Percentiles rank a stretch among this genome's conserved stretches.
These are phyloP conservation scores for Aphanomyces cochlioides DNA, from an alignment of 352 stramenopile species.

Conservation along the genomic window DNA sequence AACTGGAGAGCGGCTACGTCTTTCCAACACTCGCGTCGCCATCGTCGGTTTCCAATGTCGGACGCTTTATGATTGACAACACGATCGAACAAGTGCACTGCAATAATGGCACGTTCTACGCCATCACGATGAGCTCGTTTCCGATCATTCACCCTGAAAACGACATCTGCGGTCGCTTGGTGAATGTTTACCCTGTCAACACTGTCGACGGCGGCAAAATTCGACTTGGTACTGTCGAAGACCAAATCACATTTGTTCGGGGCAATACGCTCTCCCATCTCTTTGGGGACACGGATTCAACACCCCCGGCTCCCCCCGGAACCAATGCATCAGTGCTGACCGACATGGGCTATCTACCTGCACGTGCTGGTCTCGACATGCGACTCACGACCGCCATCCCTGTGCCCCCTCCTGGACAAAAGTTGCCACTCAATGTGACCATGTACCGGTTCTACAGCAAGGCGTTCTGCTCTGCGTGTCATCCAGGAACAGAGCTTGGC, in stretches of 20 bases:
- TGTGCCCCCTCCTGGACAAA: background rate
- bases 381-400: conserved; percentile 8
- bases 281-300: background rate
- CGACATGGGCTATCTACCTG: conserved; percentile 1
- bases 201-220: background rate
- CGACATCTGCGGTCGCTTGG: background rate
- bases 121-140: background rate
- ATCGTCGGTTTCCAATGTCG: background rate
- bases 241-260: conserved; percentile 24
- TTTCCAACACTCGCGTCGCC: background rate
- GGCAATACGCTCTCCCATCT: conserved; percentile 12
- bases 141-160: background rate
- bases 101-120: background rate
- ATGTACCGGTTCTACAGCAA: conserved; percentile 24
- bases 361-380: background rate
- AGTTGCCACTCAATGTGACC: background rate
- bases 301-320: background rate
- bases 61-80: background rate
- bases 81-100: background rate
- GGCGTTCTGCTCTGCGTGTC: conserved; percentile 11
- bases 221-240: background rate
- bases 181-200: background rate
- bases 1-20: background rate
- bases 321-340: background rate
- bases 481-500: conserved; percentile 15